A percentile compares a stretch with the other conserved stretches of the same genome.
phyloP scores from a whole-genome alignment of 2,329 filamentous ascomycete genomes.

The Monosporascus sp. region DNA sequence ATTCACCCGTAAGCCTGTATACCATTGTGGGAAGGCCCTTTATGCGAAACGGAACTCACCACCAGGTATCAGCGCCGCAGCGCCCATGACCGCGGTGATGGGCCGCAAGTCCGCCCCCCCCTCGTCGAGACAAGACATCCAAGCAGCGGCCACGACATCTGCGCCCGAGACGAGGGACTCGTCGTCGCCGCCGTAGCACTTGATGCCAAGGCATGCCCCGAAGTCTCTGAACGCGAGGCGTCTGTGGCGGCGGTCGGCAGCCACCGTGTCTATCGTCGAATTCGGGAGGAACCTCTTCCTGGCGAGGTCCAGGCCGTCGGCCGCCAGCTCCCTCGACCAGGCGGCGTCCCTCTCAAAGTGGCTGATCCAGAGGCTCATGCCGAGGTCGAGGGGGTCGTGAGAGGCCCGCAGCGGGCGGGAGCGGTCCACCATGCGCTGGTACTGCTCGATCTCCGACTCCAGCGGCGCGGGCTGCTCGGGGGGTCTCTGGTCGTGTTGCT shows the following conservation, averaged over 20 bases:
- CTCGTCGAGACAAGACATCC: conserved; percentile 27
- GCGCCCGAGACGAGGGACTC: conserved; percentile 19
- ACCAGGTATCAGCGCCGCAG: conserved; percentile 47
- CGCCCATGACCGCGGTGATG: conserved; percentile 53
- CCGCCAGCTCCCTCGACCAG: conserved; percentile 39
- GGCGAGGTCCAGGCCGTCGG: conserved; percentile 22
- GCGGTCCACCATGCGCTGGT: conserved; percentile 40
- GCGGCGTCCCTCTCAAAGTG: conserved; percentile 44
- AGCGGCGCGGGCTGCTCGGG: conserved; percentile 20
- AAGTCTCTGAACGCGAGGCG: conserved; percentile 50
- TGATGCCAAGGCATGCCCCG: conserved; percentile 44
- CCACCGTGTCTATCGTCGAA: conserved; percentile 16
- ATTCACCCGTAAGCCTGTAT: background rate
- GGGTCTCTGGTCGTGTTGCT: conserved; percentile 18
- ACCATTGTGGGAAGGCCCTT: background rate
- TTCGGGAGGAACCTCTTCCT: conserved; percentile 16
- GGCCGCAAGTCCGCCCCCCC: conserved; percentile 38
- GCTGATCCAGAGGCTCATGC: conserved; percentile 53
- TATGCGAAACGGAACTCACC: conserved; percentile 33
- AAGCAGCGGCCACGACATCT: conserved; percentile 26
- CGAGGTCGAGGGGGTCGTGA: conserved; percentile 48
- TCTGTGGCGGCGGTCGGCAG: conserved; percentile 14
- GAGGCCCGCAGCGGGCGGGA: conserved; percentile 36
- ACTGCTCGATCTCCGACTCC: conserved; percentile 45
- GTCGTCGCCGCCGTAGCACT: conserved; percentile 29